These are phyloP conservation scores for Curvularia hawaiiensis DNA, from an alignment of 2,329 filamentous ascomycete genomes.

Conservation along the genomic window DNA sequence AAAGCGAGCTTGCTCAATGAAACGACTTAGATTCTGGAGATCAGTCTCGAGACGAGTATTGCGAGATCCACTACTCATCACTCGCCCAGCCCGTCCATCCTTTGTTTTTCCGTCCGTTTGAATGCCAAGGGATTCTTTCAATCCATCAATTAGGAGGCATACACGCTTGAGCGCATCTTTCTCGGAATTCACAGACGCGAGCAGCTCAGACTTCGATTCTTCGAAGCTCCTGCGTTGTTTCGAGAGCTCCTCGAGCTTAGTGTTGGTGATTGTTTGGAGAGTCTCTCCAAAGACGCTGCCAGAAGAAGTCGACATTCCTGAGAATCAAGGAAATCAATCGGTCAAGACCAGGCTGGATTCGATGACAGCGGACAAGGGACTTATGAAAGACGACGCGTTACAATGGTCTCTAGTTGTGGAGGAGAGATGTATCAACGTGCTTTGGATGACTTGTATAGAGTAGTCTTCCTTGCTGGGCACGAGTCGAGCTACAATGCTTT, in stretches of 20 bases:
- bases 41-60: slow-evolving; percentile 35
- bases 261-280: slow-evolving; percentile 44
- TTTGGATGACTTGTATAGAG: background rate
- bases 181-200: slow-evolving; percentile 18
- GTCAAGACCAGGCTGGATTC: background rate
- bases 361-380: background rate
- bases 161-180: slow-evolving; percentile 33
- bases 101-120: slow-evolving; percentile 23
- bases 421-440: too few relatives aligned
- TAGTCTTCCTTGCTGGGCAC: background rate
- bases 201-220: slow-evolving; percentile 31
- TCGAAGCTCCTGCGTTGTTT: slow-evolving; percentile 43
- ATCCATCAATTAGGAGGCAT: slow-evolving; percentile 31
- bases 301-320: slow-evolving; percentile 27
- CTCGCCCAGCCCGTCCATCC: slow-evolving; percentile 17
- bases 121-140: slow-evolving; percentile 37
- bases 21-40: slow-evolving; percentile 42
- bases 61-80: slow-evolving; percentile 26
- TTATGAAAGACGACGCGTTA: background rate
- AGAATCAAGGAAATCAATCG: background rate
- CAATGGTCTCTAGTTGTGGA: background rate
- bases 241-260: slow-evolving; percentile 45
- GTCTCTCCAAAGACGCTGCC: slow-evolving; percentile 45
- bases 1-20: slow-evolving; percentile 44
- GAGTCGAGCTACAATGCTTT: background rate